Evolutionary conservation across 495 filamentous ascomycete genomes (phyloP), one percentile per base, ranked within the genome.

Genomic region (Staphylotrichum longicolle): DNA sequence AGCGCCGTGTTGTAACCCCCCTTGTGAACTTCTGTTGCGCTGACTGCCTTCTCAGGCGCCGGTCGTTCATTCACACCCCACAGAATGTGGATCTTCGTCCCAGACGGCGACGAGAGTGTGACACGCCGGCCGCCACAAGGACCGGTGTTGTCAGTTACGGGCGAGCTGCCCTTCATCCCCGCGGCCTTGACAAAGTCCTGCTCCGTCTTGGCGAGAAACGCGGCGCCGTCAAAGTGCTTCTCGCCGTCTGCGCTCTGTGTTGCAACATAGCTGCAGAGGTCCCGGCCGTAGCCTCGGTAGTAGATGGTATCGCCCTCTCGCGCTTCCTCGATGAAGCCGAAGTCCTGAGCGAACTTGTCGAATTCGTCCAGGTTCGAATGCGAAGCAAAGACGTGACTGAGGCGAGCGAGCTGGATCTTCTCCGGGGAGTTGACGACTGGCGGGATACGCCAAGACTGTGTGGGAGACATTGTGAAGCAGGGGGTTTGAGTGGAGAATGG

Each of bases 51-150:
- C 37, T 39, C 37, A 6, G 37, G 37, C 37, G 37, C 37, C 6
- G 37, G 37, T 10, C 37, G 37, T 10, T 39, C 37, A 10, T 39
- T 39, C 37, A 39, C 37, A 6, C 37, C 37, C 5, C 5, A 39
- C 6, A 39, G 37, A 30, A 86, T 69, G 63, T 83, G 81, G 61
- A 83, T 72, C 8, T 74, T 83, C 10, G 77, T 79, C 49, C 84
- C 77, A 42, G 76, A 75, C 0, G 82, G 81, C 42, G 85, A 82
- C 33, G 68, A 57, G 54, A 85, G 71, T 0, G 82, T 81, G 3
- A 85, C 77, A 7, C 78, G 54, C 57, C 79, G 70, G 56, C 83
- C 83, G 8, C 82, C 82, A 9, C 83, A 83, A 0, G 82, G 83
- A 0, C 78, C 80, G 55, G 77, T 73, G 10, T 72, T 63, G 35